Percentiles rank a stretch among this genome's conserved stretches.
These are phyloP conservation scores for Stagonosporopsis vannaccii DNA, from an alignment of 2,329 filamentous ascomycete genomes.

Conservation along the genomic window DNA sequence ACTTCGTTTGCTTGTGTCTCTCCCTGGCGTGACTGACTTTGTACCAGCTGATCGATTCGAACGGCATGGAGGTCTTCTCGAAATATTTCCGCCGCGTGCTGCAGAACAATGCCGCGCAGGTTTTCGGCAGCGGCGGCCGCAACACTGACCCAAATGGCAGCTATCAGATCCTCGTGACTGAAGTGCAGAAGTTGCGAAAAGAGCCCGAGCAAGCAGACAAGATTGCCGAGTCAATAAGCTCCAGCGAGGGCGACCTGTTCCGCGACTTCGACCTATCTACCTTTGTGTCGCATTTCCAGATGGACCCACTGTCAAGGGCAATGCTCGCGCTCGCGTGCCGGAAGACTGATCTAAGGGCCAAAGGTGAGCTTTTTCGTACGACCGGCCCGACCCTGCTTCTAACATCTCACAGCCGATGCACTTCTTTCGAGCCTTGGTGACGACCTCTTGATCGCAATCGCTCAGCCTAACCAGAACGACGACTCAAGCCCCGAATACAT, in stretches of 20 bases:
- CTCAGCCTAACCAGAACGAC: conserved; percentile 67
- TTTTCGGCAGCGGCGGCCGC: conserved; percentile 82
- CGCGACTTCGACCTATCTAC: conserved; percentile 95
- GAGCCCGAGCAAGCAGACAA: conserved; percentile 84
- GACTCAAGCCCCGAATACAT: conserved; percentile 75
- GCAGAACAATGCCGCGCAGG: conserved; percentile 86
- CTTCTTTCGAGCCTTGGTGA: conserved; percentile 82
- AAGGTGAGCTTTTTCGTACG: conserved; percentile 67
- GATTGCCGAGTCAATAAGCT: conserved; percentile 93
- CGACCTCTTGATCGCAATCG: conserved; percentile 78
- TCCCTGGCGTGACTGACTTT: conserved; percentile 27
- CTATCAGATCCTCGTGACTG: conserved; percentile 80
- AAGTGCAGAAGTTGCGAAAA: conserved; percentile 84
- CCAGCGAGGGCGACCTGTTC: conserved; percentile 89
- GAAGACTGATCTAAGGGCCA: conserved; percentile 82
- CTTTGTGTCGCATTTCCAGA: conserved; percentile 95
- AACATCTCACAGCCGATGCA: conserved; percentile 73
- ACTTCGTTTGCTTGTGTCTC: conserved; percentile 12
- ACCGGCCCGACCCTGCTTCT: conserved; percentile 20
- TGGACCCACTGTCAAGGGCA: conserved; percentile 87
- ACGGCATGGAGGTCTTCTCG: conserved; percentile 98
- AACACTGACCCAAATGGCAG: conserved; percentile 78
- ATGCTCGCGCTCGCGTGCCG: conserved; percentile 88
- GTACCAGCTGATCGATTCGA: conserved; percentile 84
- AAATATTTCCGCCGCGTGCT: conserved; percentile 95